Evolutionary conservation across 345 rosid genomes (phyloP), one percentile per base, ranked within the genome.

Genomic region (Excoecaria cochinchinensis): DNA sequence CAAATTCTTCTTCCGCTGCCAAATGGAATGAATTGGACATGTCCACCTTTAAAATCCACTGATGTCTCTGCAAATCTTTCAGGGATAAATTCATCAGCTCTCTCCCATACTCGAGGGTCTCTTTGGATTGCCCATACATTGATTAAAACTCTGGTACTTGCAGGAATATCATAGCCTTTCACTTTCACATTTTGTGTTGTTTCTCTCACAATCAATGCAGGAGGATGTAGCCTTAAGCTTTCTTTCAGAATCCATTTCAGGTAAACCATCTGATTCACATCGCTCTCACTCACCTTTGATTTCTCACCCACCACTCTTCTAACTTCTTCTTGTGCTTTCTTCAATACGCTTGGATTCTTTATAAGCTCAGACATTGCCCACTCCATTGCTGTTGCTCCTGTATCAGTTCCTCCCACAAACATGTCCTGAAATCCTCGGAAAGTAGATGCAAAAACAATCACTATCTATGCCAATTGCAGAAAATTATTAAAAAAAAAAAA

Each of bases 291-390:
- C 4, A 78, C 59, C 7, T 36, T 53, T 12, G 68, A 50, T 44
- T 72, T 72, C 12, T 67, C 57, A 12, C 76, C 78, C 0, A 69
- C 76, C 1, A 79, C 48, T 46, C 70, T 62, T 53, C 81, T 79
- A 16, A 77, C 69, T 19, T 83, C 85, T n/a, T 76, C 73, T 25
- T 82, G 85, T 5, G 61, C 73, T 58, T 52, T 76, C 22, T 22
- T 73, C 78, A 67, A 57, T 1, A 74, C 39, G 4, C n/a, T 56
- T 7, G 40, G 72, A 22, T 83, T 52, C 53, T 36, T 72, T 3
- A 72, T 5, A 2, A 80, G 65, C 67, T 78, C 80, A 46, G 82
- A 58, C 74, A 84, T 72, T 7, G 75, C 69, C 84, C 84, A 80
- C 38, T 80, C 80, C 46, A 80, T 44, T 12, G 73, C 38, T 5